These are phyloP conservation scores for Besnoitia besnoiti DNA, from an alignment of 169 alveolate genomes.

Conservation along the genomic window DNA sequence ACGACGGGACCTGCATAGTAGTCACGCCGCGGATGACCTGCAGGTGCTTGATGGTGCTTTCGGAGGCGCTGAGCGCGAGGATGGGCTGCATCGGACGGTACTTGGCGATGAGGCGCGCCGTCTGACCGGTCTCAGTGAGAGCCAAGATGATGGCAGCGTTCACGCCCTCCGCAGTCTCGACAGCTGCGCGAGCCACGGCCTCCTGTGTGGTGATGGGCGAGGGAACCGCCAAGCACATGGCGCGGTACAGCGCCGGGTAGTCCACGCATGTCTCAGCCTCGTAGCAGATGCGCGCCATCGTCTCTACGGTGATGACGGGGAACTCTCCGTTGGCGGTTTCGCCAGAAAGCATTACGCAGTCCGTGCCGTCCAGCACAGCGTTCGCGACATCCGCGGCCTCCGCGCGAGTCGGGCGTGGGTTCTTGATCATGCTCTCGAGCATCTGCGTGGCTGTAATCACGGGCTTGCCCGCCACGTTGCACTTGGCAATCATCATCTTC, in stretches of 20 bases:
- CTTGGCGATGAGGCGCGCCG: slow-evolving; percentile 96
- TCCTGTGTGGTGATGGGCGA: slow-evolving; percentile 73
- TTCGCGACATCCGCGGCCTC: slow-evolving; percentile 99
- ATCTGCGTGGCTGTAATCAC: slow-evolving; percentile 98
- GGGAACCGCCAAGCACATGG: slow-evolving; percentile 62
- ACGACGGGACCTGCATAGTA: slow-evolving; percentile 83
- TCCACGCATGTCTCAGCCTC: slow-evolving; percentile 91
- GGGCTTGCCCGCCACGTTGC: slow-evolving; percentile 95
- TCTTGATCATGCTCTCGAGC: slow-evolving; percentile 96
- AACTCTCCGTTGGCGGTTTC: slow-evolving; percentile 92
- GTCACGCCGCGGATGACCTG: slow-evolving; percentile 93
- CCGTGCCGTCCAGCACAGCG: slow-evolving; percentile 99
- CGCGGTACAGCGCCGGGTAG: slow-evolving; percentile 73
- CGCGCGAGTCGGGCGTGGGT: slow-evolving; percentile 99
- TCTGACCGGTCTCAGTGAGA: slow-evolving; percentile 95
- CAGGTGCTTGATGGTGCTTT: slow-evolving; percentile 90
- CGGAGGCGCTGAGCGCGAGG: slow-evolving; percentile 90
- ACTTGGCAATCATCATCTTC: slow-evolving; percentile 95
- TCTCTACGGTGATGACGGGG: slow-evolving; percentile 85
- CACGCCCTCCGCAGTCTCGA: slow-evolving; percentile 75
- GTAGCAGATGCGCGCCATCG: slow-evolving; percentile 86
- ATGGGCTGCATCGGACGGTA: slow-evolving; percentile 95
- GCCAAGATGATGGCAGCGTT: slow-evolving; percentile 92
- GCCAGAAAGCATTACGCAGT: slow-evolving; percentile 95
- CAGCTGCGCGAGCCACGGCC: slow-evolving; percentile 80